Evolutionary conservation across 352 stramenopile genomes (phyloP).

Genomic region (Globisporangium iwayamae): DNA sequence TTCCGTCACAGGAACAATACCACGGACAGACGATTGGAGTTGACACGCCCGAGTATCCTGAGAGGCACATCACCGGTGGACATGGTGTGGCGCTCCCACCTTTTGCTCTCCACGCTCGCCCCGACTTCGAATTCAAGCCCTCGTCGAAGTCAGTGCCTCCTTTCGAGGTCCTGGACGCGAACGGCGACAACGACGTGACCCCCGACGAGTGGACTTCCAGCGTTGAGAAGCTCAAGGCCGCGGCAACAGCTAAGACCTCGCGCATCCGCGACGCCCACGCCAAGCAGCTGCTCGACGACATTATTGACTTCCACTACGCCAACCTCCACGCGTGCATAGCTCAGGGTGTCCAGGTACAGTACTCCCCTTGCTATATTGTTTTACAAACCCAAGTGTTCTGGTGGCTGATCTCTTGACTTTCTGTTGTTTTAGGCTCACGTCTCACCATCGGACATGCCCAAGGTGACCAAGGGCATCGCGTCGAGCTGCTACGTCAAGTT

Average conservation of each 20-base stretch:
- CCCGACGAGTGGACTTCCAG: conserved; percentile 3
- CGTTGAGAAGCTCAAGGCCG: neutral
- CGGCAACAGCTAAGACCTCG: neutral
- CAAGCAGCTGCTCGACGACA: conserved; percentile 14
- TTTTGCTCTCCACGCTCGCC: neutral
- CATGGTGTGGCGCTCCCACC: neutral
- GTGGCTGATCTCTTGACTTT: neutral
- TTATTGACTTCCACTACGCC: conserved; percentile 33
- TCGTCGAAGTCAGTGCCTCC: conserved; percentile 13
- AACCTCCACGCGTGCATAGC: conserved; percentile 28
- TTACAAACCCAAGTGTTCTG: neutral
- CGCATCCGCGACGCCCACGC: neutral
- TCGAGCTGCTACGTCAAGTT: conserved; percentile 31
- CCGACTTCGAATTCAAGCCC: neutral
- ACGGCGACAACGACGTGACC: neutral
- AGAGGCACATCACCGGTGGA: neutral
- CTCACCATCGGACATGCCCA: neutral
- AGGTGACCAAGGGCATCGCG: neutral
- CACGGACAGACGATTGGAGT: neutral
- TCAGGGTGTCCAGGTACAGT: conserved; percentile 10
- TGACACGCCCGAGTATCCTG: neutral
- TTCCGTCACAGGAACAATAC: no score
- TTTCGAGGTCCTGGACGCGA: neutral
- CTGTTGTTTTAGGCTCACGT: neutral
- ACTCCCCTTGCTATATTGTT: neutral